Evolutionary conservation across 2,329 filamentous ascomycete species (phyloP).

Genomic region (Trichoderma asperellum): DNA sequence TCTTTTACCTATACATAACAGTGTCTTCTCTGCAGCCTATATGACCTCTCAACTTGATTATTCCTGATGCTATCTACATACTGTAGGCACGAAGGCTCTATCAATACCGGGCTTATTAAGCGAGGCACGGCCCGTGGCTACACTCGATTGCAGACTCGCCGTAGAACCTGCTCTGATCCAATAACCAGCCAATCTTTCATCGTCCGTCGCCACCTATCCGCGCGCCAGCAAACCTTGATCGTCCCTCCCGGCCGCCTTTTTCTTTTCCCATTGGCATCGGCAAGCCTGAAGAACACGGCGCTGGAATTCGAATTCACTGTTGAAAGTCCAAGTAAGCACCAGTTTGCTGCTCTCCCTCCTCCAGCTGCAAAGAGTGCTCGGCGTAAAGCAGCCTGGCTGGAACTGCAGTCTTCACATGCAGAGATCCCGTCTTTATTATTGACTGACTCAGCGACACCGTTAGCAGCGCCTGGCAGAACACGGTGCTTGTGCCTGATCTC

Average conservation of each 20-base stretch:
- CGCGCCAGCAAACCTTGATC: neutral
- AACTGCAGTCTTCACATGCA: neutral
- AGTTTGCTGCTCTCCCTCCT: no score
- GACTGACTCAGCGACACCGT: neutral
- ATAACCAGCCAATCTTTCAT: neutral
- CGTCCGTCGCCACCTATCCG: neutral
- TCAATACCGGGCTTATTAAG: slow-evolving; percentile 4
- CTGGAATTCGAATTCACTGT: neutral
- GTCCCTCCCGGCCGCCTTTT: neutral
- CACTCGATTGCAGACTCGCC: neutral
- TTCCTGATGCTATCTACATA: no score
- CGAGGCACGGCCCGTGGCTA: slow-evolving; percentile 20
- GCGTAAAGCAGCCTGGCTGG: neutral
- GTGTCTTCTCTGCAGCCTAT: neutral
- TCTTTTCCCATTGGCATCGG: neutral
- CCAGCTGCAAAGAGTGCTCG: neutral
- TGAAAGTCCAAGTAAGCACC: neutral
- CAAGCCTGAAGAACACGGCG: neutral
- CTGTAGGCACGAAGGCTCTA: neutral
- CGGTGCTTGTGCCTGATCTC: neutral
- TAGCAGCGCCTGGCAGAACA: neutral
- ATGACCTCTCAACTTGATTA: neutral
- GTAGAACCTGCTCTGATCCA: neutral
- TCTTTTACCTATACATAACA: neutral
- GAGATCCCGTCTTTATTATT: neutral